Evolutionary conservation across 78 protist genomes (phyloP).

Genomic region (Chrysochromulina tobinii): DNA sequence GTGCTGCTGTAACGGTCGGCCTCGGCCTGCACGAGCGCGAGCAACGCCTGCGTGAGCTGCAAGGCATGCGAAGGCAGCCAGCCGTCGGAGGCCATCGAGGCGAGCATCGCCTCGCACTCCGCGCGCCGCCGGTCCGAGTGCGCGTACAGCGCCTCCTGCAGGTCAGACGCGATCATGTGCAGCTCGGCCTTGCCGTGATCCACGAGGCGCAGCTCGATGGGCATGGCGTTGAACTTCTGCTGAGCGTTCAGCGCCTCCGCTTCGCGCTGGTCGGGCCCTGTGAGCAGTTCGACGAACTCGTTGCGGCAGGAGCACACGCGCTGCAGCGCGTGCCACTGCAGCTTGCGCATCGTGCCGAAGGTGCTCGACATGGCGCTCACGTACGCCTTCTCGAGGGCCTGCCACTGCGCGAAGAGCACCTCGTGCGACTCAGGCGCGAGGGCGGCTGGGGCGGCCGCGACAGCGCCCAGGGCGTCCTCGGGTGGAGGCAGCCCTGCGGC

Average conservation of each 20-base stretch:
- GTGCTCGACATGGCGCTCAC: not conserved
- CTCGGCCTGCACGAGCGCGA: not conserved
- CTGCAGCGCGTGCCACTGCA: not conserved
- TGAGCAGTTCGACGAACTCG: not conserved
- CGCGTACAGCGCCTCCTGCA: constrained; percentile 29
- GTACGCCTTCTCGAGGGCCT: not conserved
- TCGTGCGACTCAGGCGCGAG: too few relatives aligned
- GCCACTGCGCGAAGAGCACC: not conserved
- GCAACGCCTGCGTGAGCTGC: not conserved
- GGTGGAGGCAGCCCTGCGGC: too few relatives aligned
- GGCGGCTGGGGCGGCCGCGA: too few relatives aligned
- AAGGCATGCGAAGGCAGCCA: not conserved
- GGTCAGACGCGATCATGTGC: not conserved
- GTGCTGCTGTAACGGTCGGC: constrained; percentile 5
- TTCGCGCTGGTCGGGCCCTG: constrained; percentile 14
- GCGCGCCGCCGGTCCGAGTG: not conserved
- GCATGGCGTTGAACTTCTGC: not conserved
- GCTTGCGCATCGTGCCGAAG: not conserved
- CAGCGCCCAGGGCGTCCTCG: not conserved
- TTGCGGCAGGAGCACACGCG: not conserved
- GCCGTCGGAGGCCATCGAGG: not conserved
- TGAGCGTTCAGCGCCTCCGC: not conserved
- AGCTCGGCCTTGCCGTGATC: constrained; percentile 28
- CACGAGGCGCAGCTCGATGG: not conserved
- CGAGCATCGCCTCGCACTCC: not conserved